Percentiles rank a stretch among this genome's conserved stretches.
These are phyloP conservation scores for Phaeosphaeriaceae sp. DNA, from an alignment of 2,329 filamentous ascomycete species.

Conservation along the genomic window DNA sequence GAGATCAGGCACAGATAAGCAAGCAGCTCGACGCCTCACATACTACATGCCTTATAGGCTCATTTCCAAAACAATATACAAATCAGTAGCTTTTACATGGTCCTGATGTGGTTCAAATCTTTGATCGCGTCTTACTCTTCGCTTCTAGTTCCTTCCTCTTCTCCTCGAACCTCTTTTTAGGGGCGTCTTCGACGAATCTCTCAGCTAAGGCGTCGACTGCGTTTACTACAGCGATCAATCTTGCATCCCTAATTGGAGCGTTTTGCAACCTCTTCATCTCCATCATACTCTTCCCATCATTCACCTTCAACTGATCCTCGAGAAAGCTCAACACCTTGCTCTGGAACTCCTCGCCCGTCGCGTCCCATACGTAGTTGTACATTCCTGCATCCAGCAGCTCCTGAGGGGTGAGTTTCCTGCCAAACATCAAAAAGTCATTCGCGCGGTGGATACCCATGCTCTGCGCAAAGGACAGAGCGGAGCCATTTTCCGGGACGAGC, in stretches of 20 bases:
- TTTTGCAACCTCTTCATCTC: constrained; percentile 61
- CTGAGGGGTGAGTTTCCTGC: constrained; percentile 52
- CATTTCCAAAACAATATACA: background rate
- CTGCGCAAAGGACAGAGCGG: constrained; percentile 55
- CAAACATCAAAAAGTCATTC: constrained; percentile 62
- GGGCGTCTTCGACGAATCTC: constrained; percentile 57
- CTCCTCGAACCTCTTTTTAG: constrained; percentile 52
- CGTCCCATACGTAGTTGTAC: constrained; percentile 56
- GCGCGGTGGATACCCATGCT: constrained; percentile 58
- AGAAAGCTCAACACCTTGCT: constrained; percentile 51
- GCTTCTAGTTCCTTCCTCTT: constrained; percentile 48
- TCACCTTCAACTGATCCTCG: constrained; percentile 52
- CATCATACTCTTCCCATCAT: constrained; percentile 62
- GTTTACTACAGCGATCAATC: constrained; percentile 57
- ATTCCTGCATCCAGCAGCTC: constrained; percentile 55
- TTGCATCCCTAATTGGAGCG: constrained; percentile 51
- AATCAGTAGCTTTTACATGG: background rate
- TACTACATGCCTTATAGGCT: background rate
- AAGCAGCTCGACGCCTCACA: background rate
- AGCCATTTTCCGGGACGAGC: constrained; percentile 59
- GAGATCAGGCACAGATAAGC: background rate
- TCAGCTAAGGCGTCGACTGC: constrained; percentile 57
- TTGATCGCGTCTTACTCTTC: constrained; percentile 41
- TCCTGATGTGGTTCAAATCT: constrained; percentile 26
- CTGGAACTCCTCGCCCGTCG: constrained; percentile 51